A percentile compares a stretch with the other conserved stretches of the same genome.
Evolutionary conservation across 768 basidiomycete genomes (phyloP).

Genomic region (Mycena rosella): DNA sequence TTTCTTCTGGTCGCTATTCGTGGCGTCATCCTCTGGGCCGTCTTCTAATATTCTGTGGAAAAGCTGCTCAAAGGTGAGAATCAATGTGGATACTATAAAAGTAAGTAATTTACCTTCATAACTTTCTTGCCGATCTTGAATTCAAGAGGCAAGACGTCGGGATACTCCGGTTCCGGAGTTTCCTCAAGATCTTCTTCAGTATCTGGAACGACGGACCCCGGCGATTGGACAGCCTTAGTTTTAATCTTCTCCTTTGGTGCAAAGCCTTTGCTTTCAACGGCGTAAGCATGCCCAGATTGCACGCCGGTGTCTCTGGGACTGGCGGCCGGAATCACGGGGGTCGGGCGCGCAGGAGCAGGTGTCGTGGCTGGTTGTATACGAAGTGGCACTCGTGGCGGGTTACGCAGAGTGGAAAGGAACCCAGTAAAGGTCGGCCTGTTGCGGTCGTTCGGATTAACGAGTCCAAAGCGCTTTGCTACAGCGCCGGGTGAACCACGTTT

Average conservation of each 20-base stretch:
- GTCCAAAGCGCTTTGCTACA: conserved; percentile 29
- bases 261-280: background rate
- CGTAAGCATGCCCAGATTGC: conserved; percentile 27
- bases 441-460: conserved; percentile 24
- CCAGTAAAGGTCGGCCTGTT: conserved; percentile 22
- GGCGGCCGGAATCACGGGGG: conserved; percentile 20
- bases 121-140: conserved; percentile 38
- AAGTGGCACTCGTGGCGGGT: background rate
- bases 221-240: conserved; percentile 23
- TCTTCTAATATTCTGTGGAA: conserved; percentile 36
- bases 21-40: background rate
- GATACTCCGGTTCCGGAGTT: conserved; percentile 1
- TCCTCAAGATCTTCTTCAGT: background rate
- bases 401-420: conserved; percentile 1
- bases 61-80: conserved; percentile 11
- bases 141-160: conserved; percentile 27
- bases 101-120: conserved; percentile 25
- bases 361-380: background rate
- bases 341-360: background rate
- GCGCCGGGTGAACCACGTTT: background rate
- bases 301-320: conserved; percentile 23
- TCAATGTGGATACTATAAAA: background rate
- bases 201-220: background rate
- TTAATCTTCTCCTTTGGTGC: conserved; percentile 31
- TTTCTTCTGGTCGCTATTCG: conserved; percentile 12